These are phyloP conservation scores for Chaetomiaceae sp. DNA, from an alignment of 2,329 filamentous ascomycete species.

Conservation along the genomic window DNA sequence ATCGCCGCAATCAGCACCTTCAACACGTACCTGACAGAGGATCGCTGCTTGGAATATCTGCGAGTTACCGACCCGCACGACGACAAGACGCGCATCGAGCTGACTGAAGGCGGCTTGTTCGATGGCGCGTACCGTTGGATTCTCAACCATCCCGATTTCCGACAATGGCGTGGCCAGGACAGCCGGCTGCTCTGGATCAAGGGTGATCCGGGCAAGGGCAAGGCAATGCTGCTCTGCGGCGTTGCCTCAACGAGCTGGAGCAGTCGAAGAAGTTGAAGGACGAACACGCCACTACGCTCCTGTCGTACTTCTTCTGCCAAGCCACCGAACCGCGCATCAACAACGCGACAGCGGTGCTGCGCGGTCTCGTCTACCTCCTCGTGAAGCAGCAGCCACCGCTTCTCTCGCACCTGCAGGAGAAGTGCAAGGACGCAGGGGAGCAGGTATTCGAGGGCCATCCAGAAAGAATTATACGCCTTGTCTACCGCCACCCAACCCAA, in stretches of 20 bases:
- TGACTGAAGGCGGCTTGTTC: conserved; percentile 34
- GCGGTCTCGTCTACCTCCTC: conserved; percentile 32
- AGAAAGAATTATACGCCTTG: conserved; percentile 24
- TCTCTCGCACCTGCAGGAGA: conserved; percentile 32
- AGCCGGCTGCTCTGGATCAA: conserved; percentile 19
- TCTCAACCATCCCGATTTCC: conserved; percentile 2
- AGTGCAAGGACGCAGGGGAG: background rate
- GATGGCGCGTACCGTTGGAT: conserved; percentile 36
- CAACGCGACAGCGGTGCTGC: conserved; percentile 31
- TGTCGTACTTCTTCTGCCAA: conserved; percentile 34
- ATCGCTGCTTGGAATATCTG: background rate
- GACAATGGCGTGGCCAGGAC: conserved; percentile 24
- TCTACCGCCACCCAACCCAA: conserved; percentile 3
- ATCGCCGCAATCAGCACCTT: too few relatives aligned
- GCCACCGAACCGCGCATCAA: conserved; percentile 23
- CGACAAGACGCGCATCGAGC: conserved; percentile 37
- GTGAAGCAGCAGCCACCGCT: conserved; percentile 32
- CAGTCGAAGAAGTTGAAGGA: too few relatives aligned
- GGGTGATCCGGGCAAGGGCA: conserved; percentile 37
- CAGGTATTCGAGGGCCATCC: too few relatives aligned
- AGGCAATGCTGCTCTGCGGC: conserved; percentile 41
- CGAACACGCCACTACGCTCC: too few relatives aligned
- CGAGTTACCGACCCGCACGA: conserved; percentile 26
- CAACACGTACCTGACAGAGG: too few relatives aligned
- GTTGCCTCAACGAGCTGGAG: conserved; percentile 36